These are phyloP conservation scores for Rhodotorula sp. DNA, from an alignment of 1,284 basidiomycete species.

Conservation along the genomic window DNA sequence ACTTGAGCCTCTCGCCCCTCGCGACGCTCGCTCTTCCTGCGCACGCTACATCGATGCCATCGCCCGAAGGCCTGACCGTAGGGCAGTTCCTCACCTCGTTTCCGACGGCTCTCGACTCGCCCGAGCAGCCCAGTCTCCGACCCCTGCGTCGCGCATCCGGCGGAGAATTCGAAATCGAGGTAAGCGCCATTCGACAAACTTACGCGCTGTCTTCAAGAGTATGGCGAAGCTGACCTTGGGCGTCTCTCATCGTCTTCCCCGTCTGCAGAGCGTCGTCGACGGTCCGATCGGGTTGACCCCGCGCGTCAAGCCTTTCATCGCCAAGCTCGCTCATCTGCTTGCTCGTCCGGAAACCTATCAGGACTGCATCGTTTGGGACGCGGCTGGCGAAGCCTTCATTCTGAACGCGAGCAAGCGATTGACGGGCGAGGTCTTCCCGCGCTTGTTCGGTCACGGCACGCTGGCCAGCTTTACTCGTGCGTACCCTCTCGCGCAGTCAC, in stretches of 20 bases:
- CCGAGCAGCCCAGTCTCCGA: not conserved
- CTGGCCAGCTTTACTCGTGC: constrained; percentile 32
- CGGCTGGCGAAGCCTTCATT: constrained; percentile 26
- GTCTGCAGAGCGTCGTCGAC: not conserved
- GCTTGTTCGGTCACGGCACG: constrained; percentile 23
- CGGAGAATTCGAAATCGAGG: not conserved
- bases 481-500: not conserved
- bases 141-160: not conserved
- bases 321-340: constrained; percentile 28
- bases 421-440: constrained; percentile 19
- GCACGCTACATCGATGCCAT: not conserved
- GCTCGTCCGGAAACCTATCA: constrained; percentile 16
- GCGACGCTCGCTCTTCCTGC: not conserved
- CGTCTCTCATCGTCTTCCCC: too few relatives aligned
- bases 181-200: not conserved
- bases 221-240: not conserved
- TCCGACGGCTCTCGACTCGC: not conserved
- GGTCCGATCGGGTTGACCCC: not conserved
- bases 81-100: not conserved
- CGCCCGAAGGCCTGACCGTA: not conserved
- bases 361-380: constrained; percentile 29
- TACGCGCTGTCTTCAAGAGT: too few relatives aligned
- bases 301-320: constrained; percentile 33
- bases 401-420: constrained; percentile 23
- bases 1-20: not conserved